Percentiles rank a stretch among this genome's conserved stretches.
Conservation (phyloP, 2,329 filamentous ascomycete genomes). For the Botrytis hyacinthi region DNA sequence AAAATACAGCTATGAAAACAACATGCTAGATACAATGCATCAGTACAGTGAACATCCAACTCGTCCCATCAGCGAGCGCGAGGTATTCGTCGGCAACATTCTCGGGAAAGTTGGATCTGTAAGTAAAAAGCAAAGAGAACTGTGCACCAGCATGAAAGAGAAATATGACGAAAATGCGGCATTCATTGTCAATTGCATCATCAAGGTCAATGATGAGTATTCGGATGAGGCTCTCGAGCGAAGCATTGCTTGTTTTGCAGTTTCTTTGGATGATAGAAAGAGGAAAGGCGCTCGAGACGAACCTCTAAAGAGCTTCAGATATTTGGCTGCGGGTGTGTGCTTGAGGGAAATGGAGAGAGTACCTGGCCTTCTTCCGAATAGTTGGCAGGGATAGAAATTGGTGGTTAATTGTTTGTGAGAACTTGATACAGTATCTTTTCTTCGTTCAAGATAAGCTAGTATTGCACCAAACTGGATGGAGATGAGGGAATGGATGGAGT, state of each 20-base stretch:
- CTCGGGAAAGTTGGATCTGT: slow-evolving; percentile 48
- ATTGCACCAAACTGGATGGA: background rate
- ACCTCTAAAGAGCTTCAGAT: slow-evolving; percentile 50
- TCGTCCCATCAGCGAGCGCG: slow-evolving; percentile 48
- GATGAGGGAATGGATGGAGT: too few species aligned
- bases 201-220: slow-evolving; percentile 41
- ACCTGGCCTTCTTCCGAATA: slow-evolving; percentile 10
- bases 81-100: slow-evolving; percentile 58
- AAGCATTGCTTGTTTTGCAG: slow-evolving; percentile 50
- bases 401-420: background rate
- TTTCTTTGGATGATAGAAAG: slow-evolving; percentile 41
- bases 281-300: slow-evolving; percentile 36
- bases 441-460: background rate
- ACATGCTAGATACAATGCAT: slow-evolving; percentile 49
- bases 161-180: slow-evolving; percentile 44
- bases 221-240: slow-evolving; percentile 46
- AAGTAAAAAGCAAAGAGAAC: slow-evolving; percentile 43
- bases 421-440: background rate
- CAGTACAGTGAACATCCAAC: slow-evolving; percentile 43
- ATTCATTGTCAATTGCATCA: slow-evolving; percentile 46
- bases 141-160: slow-evolving; percentile 45
- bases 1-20: slow-evolving; percentile 50
- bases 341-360: slow-evolving; percentile 47
- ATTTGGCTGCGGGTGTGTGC: slow-evolving; percentile 50
- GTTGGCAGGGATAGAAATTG: background rate